Evolutionary conservation across 2,329 filamentous ascomycete genomes (phyloP).

Genomic region (Fusarium subtropicale): DNA sequence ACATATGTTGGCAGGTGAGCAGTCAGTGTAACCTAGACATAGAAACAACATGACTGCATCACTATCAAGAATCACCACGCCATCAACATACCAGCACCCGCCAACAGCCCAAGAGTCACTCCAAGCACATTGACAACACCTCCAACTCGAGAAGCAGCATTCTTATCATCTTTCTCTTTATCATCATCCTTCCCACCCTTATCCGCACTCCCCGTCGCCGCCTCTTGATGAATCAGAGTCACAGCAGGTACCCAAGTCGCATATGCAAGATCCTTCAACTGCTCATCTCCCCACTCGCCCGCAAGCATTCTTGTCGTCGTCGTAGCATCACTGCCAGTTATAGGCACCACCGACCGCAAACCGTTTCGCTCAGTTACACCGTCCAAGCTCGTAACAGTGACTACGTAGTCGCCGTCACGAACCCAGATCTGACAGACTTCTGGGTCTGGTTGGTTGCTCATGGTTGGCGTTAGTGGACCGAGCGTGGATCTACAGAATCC

Average conservation of each 20-base stretch:
- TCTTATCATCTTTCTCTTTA: background rate
- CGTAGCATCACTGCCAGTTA: background rate
- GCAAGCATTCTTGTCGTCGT: background rate
- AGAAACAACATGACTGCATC: background rate
- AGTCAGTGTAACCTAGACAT: rapidly evolving
- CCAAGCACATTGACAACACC: constrained; percentile 1
- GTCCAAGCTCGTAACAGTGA: background rate
- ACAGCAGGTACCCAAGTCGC: constrained; percentile 11
- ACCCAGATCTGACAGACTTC: background rate
- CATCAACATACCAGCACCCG: constrained; percentile 13
- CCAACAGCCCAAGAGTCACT: constrained; percentile 3
- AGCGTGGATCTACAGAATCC: constrained; percentile 6
- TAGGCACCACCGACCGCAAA: rapidly evolving
- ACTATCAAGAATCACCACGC: background rate
- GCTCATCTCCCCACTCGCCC: background rate
- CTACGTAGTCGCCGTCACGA: background rate
- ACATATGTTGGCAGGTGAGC: rapidly evolving
- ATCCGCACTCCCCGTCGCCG: background rate
- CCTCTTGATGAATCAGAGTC: background rate
- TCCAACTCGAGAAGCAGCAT: background rate
- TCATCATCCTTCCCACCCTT: background rate
- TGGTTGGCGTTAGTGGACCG: background rate
- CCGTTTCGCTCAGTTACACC: background rate
- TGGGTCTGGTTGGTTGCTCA: background rate
- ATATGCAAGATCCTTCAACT: background rate